Base-by-base conservation (phyloP, 768 basidiomycete genomes). In the Tricholoma furcatifolium region DNA sequence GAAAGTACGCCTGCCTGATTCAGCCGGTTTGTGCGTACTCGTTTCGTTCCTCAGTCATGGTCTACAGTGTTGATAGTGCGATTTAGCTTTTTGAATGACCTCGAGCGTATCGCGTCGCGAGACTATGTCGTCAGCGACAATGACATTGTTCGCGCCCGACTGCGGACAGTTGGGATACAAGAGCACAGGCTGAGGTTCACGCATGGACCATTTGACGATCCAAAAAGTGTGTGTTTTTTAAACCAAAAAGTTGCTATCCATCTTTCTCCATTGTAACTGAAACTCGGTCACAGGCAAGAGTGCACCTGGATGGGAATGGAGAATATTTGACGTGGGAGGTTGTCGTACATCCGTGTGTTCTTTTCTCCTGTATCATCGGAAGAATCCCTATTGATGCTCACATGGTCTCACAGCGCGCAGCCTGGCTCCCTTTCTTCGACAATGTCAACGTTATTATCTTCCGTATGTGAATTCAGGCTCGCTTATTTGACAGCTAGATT, bases 401-500 rank as follows among this genome's bases (percentile, higher is more conserved):
- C 41, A 50, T 50, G 27, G 14, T 36, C 36, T 17, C 12, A 1
- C 61, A 90, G 85, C 88, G 90, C 35, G 72, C 81, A 18, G 85
- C 85, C 0, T 92, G 90, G 90, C 70, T 88, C 17, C 86, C 88
- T 0, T 92, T 83, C 68, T 91, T 92, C 62, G 85, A 91, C 47
- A 80, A 85, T 60, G 85, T 85, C 40, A 81, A 89, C 57, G 86
- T 85, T 2, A 83, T 92, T 62, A 88, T 92, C 50, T 91, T 92
- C 69, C 74, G 75, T 77, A 40, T 40, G 68, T 70, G 42, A 36
- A 18, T 40, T 18, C 45, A 24, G 38, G 42, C 51, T 38, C 39
- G 18, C 20, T 15, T 27, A 21, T 20, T 10, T 34, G n/a, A 32
- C 21, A 24, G 27, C 24, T 55, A 39, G 34, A 41, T 43, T 46